Conservation (phyloP, 306 rosid species). For the Pyrus betulifolia region DNA sequence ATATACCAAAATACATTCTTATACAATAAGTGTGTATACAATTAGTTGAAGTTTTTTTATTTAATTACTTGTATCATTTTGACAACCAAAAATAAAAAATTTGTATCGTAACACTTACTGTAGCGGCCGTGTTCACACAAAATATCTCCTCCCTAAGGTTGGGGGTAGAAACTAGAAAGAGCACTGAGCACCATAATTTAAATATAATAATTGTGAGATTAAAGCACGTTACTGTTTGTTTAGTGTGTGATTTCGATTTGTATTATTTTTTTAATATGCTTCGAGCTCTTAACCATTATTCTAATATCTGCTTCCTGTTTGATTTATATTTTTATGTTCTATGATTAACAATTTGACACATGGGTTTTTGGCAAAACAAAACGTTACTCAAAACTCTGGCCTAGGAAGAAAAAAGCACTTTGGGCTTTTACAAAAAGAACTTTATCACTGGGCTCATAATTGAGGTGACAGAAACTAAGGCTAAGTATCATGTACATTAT, state of each 20-base stretch:
- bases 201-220: neutral
- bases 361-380: neutral
- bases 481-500: no score
- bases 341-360: neutral
- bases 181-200: neutral
- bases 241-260: neutral
- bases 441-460: neutral
- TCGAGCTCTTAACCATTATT: neutral
- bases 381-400: neutral
- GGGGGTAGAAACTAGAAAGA: neutral
- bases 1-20: no score
- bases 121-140: no score
- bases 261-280: neutral
- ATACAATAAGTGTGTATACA: no score
- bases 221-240: neutral
- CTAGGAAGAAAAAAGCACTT: neutral
- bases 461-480: neutral
- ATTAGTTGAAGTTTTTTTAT: no score
- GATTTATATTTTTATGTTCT: neutral
- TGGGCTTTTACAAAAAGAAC: neutral
- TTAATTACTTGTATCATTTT: no score
- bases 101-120: accelerated
- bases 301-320: neutral
- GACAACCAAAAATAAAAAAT: no score
- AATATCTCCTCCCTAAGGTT: neutral